These are phyloP conservation scores for Colletotrichum destructivum DNA, from an alignment of 2,329 filamentous ascomycete genomes.

Conservation along the genomic window DNA sequence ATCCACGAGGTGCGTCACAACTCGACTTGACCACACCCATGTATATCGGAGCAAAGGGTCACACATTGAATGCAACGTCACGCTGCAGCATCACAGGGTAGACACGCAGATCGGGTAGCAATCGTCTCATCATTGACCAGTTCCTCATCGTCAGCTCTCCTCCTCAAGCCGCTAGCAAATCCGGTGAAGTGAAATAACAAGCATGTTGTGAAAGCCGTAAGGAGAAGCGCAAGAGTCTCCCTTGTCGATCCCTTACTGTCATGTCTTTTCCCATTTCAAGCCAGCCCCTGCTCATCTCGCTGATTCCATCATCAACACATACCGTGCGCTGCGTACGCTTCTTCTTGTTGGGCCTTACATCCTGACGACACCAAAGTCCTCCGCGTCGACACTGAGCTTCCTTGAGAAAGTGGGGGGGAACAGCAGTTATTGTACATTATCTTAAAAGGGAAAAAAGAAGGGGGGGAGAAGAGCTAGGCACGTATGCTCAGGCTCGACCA, in stretches of 20 bases:
- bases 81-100: not conserved
- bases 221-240: not conserved
- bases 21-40: not conserved
- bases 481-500: constrained; percentile 18
- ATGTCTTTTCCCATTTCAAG: constrained; percentile 6
- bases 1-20: not conserved
- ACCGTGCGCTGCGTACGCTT: not conserved
- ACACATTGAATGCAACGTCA: not conserved
- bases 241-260: constrained; percentile 14
- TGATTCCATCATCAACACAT: constrained; percentile 32
- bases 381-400: constrained; percentile 9
- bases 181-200: not conserved
- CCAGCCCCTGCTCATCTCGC: constrained; percentile 21
- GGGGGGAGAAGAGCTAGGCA: constrained; percentile 15
- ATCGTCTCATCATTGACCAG: constrained; percentile 42
- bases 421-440: constrained; percentile 43
- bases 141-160: constrained; percentile 13
- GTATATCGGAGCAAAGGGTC: no score
- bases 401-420: constrained; percentile 2
- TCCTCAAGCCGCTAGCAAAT: constrained; percentile 20
- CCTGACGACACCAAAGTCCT: not conserved
- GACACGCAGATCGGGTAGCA: constrained; percentile 16
- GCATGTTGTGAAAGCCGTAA: constrained; percentile 11
- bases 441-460: constrained; percentile 26
- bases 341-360: constrained; percentile 8